These are phyloP conservation scores for Wallacemonas sp. DNA, from an alignment of 208 protist genomes.

Conservation along the genomic window DNA sequence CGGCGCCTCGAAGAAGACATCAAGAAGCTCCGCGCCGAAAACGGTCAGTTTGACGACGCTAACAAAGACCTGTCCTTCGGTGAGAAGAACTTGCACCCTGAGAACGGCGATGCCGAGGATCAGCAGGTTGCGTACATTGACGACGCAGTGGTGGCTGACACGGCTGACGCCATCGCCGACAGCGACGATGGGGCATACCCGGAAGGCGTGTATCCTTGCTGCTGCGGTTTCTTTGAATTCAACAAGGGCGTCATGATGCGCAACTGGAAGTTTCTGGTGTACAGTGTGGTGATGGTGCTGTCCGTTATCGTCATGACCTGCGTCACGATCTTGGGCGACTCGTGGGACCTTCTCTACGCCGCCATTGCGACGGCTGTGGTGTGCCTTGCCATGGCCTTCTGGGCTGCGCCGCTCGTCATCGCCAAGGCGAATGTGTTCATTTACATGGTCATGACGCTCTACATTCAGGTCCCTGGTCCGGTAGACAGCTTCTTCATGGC, in stretches of 20 bases:
- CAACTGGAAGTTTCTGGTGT: slow-evolving; percentile 47
- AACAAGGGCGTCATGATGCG: slow-evolving; percentile 27
- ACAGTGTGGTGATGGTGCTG: slow-evolving; percentile 48
- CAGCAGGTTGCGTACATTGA: slow-evolving; percentile 9
- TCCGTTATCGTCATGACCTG: slow-evolving; percentile 39
- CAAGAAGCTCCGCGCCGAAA: neutral
- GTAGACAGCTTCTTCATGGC: slow-evolving; percentile 57
- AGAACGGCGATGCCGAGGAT: slow-evolving; percentile 15
- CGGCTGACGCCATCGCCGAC: neutral
- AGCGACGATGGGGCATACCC: neutral
- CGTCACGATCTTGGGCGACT: slow-evolving; percentile 34
- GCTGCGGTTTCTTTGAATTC: slow-evolving; percentile 24
- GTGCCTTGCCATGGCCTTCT: slow-evolving; percentile 42
- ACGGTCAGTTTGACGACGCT: neutral
- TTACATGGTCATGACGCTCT: slow-evolving; percentile 39
- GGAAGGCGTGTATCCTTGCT: neutral
- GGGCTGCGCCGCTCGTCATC: slow-evolving; percentile 49
- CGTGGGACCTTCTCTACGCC: slow-evolving; percentile 23
- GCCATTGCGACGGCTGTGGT: slow-evolving; percentile 29
- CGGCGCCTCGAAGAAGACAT: slow-evolving; percentile 7
- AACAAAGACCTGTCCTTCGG: neutral
- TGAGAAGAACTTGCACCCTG: slow-evolving; percentile 4
- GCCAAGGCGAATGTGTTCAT: slow-evolving; percentile 60
- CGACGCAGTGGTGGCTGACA: slow-evolving; percentile 1
- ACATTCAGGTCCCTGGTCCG: slow-evolving; percentile 36